A percentile compares a stretch with the other conserved stretches of the same genome.
These are phyloP conservation scores for Globisporangium splendens DNA, from an alignment of 352 stramenopile species.

Conservation along the genomic window DNA sequence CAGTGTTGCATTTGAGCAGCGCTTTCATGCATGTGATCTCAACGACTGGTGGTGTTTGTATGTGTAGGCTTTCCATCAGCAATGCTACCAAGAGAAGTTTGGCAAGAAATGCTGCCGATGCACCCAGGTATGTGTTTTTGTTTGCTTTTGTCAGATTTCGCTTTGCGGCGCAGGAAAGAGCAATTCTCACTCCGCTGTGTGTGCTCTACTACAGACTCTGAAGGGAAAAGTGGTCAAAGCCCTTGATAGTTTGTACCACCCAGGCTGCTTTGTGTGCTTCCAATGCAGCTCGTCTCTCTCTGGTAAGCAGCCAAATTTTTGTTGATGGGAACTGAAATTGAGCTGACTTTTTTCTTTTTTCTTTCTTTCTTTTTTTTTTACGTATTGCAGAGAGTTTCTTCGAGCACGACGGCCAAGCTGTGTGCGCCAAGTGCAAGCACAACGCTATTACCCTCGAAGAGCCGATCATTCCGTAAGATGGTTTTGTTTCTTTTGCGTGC, in stretches of 20 bases:
- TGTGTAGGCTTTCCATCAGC: conserved; percentile 68
- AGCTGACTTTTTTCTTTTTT: background rate
- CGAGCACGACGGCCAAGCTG: conserved; percentile 68
- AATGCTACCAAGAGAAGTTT: conserved; percentile 73
- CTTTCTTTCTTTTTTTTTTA: no score
- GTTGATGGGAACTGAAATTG: background rate
- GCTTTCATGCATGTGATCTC: no score
- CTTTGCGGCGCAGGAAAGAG: background rate
- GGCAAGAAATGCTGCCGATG: conserved; percentile 81
- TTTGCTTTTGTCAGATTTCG: background rate
- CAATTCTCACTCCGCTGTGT: no score
- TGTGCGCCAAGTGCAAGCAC: conserved; percentile 80
- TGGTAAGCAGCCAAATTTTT: conserved; percentile 26
- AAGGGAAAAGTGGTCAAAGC: conserved; percentile 86
- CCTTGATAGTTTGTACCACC: conserved; percentile 81
- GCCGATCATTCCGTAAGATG: conserved; percentile 40
- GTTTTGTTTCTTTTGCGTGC: background rate
- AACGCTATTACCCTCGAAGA: conserved; percentile 54
- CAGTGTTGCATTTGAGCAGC: background rate
- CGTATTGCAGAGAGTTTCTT: conserved; percentile 77
- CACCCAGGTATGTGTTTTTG: conserved; percentile 51
- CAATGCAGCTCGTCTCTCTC: conserved; percentile 72
- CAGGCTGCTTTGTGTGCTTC: conserved; percentile 80
- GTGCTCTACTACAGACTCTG: conserved; percentile 30
- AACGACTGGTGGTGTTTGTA: no score